These are phyloP conservation scores for Nemania sp. DNA, from an alignment of 2,329 filamentous ascomycete genomes.

Conservation along the genomic window DNA sequence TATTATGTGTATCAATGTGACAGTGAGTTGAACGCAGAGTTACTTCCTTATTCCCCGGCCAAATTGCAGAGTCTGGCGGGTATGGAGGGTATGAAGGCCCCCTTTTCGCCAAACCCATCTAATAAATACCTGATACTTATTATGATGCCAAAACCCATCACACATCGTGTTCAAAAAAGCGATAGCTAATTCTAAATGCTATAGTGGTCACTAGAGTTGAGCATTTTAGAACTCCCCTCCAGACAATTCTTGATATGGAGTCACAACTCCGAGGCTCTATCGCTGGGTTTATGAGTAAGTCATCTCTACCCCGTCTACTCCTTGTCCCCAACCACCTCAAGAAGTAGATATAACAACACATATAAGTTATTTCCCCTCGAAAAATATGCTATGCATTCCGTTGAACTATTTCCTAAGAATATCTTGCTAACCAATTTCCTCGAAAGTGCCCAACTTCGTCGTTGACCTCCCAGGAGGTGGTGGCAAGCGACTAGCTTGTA, in stretches of 20 bases:
- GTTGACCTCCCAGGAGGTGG: slow-evolving; percentile 73
- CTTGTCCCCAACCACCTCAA: neutral
- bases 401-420: neutral
- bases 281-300: slow-evolving; percentile 67
- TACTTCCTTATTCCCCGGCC: neutral
- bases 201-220: slow-evolving; percentile 67
- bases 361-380: neutral
- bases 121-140: no score
- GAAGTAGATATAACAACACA: neutral
- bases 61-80: no score
- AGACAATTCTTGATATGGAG: slow-evolving; percentile 69
- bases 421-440: neutral
- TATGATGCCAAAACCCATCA: no score
- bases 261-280: slow-evolving; percentile 68
- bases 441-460: slow-evolving; percentile 65
- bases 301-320: neutral
- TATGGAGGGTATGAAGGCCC: neutral
- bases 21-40: slow-evolving; percentile 44
- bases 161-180: neutral
- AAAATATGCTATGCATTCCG: neutral
- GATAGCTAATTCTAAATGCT: neutral
- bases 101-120: neutral
- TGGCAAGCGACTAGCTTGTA: slow-evolving; percentile 70
- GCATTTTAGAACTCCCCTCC: slow-evolving; percentile 71
- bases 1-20: slow-evolving; percentile 77